Conservation (phyloP, 108 stramenopile genomes). For the Fistulifera solaris region DNA sequence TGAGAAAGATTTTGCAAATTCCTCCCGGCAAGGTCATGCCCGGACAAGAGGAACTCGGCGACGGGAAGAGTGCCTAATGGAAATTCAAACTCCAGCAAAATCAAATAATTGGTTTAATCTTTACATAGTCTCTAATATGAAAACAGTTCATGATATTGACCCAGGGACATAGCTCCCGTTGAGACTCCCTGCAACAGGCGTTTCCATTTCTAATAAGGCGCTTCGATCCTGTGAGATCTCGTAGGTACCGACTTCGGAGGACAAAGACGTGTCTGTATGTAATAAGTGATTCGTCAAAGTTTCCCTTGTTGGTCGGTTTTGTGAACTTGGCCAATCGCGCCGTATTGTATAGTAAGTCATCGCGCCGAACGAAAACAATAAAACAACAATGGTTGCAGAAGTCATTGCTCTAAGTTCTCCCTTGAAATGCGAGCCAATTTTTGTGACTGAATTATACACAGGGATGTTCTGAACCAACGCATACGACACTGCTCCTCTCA, state of each 20-base stretch:
- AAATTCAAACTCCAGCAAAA: background rate
- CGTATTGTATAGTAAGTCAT: conserved; percentile 53
- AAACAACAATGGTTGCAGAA: conserved; percentile 70
- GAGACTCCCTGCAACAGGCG: too few relatives aligned
- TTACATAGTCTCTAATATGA: too few relatives aligned
- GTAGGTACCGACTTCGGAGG: too few relatives aligned
- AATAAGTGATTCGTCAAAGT: too few relatives aligned
- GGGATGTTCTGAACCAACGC: conserved; percentile 82
- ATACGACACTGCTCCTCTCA: conserved; percentile 84
- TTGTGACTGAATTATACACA: conserved; percentile 64
- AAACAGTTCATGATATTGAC: too few relatives aligned
- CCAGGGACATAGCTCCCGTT: too few relatives aligned
- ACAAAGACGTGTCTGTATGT: too few relatives aligned
- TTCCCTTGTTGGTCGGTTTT: too few relatives aligned
- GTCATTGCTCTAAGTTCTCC: conserved; percentile 76
- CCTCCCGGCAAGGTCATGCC: conserved; percentile 87
- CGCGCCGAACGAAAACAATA: conserved; percentile 72
- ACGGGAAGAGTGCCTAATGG: conserved; percentile 37
- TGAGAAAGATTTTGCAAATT: conserved; percentile 81
- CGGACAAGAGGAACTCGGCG: conserved; percentile 79
- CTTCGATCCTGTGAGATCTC: too few relatives aligned
- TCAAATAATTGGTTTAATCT: too few relatives aligned
- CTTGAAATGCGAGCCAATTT: conserved; percentile 65
- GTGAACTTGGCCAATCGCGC: background rate
- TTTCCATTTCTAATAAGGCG: too few relatives aligned